Conservation (phyloP, 768 basidiomycete genomes). For the Pilatotrama ljubarskyi region DNA sequence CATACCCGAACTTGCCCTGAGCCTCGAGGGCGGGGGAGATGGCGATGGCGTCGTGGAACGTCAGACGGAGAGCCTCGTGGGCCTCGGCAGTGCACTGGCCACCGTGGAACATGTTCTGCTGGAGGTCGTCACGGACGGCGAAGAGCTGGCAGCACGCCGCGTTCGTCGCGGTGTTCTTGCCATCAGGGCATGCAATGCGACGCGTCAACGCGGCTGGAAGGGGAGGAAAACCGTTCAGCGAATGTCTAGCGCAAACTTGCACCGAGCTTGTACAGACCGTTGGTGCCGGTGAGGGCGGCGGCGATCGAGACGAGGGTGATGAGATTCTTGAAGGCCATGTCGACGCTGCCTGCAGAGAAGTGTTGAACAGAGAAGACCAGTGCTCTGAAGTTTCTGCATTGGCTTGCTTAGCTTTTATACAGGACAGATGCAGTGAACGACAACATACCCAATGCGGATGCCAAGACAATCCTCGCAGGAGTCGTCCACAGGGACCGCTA, state of each 20-base stretch:
- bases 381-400: neutral
- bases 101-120: constrained; percentile 30
- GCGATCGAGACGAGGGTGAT: constrained; percentile 15
- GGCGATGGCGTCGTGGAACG: constrained; percentile 28
- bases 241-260: too few relatives aligned
- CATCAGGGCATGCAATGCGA: constrained; percentile 32
- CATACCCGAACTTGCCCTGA: constrained; percentile 11
- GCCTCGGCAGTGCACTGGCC: constrained; percentile 35
- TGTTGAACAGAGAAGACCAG: neutral
- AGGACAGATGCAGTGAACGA: too few relatives aligned
- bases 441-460: neutral
- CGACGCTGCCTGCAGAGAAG: neutral
- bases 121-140: constrained; percentile 32
- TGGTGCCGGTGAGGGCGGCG: constrained; percentile 13
- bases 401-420: neutral
- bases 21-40: constrained; percentile 11
- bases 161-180: constrained; percentile 29
- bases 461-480: neutral
- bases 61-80: constrained; percentile 31
- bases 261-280: constrained; percentile 7
- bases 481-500: too few relatives aligned
- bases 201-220: constrained; percentile 21
- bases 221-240: constrained; percentile 16
- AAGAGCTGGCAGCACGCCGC: constrained; percentile 34
- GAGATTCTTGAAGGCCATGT: constrained; percentile 27